phyloP scores from a whole-genome alignment of 2,329 filamentous ascomycete genomes.

The Camptophora hylomeconis region DNA sequence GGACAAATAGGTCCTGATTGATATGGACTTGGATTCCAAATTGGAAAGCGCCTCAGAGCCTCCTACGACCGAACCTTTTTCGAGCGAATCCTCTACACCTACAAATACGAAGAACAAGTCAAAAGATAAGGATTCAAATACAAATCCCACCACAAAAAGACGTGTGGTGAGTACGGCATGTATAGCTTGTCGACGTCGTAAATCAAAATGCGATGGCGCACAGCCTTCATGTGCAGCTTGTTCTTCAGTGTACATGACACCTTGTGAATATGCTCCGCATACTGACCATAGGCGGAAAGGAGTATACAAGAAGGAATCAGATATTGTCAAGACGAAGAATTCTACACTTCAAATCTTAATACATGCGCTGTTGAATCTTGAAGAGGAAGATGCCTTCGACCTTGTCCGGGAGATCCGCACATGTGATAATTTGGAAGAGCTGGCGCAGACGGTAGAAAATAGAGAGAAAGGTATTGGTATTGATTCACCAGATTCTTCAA shows the following conservation, averaged over 20 bases:
- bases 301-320: constrained; percentile 88
- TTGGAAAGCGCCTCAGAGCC: too few species aligned
- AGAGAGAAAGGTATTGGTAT: constrained; percentile 36
- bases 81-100: constrained; percentile 8
- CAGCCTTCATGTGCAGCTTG: constrained; percentile 90
- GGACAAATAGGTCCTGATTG: too few species aligned
- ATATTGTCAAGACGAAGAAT: constrained; percentile 73
- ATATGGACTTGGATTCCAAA: too few species aligned
- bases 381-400: constrained; percentile 70
- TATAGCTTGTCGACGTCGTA: constrained; percentile 61
- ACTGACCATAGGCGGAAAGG: constrained; percentile 94
- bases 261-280: constrained; percentile 90
- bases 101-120: constrained; percentile 21
- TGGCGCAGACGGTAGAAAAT: constrained; percentile 46
- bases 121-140: constrained; percentile 19
- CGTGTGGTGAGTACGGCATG: constrained; percentile 76
- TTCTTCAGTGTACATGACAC: constrained; percentile 64
- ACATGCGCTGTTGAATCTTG: constrained; percentile 80
- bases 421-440: constrained; percentile 59
- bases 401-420: constrained; percentile 80
- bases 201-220: constrained; percentile 85
- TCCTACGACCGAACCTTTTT: too few species aligned
- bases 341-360: constrained; percentile 86
- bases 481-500: constrained; percentile 21
- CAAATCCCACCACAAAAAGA: constrained; percentile 46